Percentiles rank a stretch among this genome's conserved stretches.
phyloP scores from a whole-genome alignment of 306 rosid genomes.

The Hippophae gyantsensis region DNA sequence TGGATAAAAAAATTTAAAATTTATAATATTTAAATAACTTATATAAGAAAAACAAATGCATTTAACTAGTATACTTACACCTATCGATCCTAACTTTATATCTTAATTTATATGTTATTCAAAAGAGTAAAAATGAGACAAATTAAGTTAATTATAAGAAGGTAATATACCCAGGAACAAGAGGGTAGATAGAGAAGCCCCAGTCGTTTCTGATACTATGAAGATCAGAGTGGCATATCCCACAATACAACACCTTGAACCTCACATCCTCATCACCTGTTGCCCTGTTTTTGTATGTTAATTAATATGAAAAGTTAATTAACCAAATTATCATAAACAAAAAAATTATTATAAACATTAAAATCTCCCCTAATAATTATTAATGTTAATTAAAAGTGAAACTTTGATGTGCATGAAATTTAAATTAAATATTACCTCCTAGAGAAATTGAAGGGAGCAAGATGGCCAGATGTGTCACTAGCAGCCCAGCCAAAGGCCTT shows the following conservation, averaged over 20 bases:
- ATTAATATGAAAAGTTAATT: background rate
- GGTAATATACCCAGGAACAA: conserved; percentile 17
- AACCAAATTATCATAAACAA: background rate
- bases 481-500: conserved; percentile 48
- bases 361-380: background rate
- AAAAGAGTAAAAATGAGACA: background rate
- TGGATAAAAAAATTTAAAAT: too few relatives aligned
- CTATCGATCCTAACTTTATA: too few relatives aligned
- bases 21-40: too few relatives aligned
- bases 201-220: conserved; percentile 17
- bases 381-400: background rate
- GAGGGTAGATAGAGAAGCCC: conserved; percentile 10
- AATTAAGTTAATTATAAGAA: background rate
- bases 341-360: background rate
- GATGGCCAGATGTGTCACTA: conserved; percentile 24
- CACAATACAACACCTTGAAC: conserved; percentile 21
- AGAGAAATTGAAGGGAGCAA: conserved; percentile 35
- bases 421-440: conserved; percentile 22
- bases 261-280: conserved; percentile 16
- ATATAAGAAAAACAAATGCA: too few relatives aligned
- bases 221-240: conserved; percentile 24
- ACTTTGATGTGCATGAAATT: background rate
- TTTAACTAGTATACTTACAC: too few relatives aligned
- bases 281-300: conserved; percentile 1
- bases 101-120: too few relatives aligned